Percentiles rank a stretch among this genome's conserved stretches.
Evolutionary conservation across 2,329 filamentous ascomycete species (phyloP).

Genomic region (Amesomyces nigricolor): DNA sequence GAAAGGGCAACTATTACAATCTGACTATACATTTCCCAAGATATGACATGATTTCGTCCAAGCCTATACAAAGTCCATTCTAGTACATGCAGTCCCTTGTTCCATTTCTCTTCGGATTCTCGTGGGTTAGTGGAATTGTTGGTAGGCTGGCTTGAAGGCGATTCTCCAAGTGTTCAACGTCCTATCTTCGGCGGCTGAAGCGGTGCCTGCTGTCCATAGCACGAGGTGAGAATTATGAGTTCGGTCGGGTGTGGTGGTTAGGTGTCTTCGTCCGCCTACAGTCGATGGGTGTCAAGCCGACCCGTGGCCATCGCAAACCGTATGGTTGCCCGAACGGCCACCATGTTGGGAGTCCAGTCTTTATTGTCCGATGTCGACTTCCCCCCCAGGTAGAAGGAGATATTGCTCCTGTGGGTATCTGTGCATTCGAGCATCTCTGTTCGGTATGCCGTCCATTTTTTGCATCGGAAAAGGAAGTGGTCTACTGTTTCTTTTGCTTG

Average conservation of each 20-base stretch:
- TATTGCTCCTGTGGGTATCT: constrained; percentile 3
- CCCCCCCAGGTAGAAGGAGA: background rate
- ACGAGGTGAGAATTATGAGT: constrained; percentile 1
- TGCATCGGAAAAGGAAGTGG: constrained; percentile 29
- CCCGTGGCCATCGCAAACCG: constrained; percentile 1
- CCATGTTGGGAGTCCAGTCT: background rate
- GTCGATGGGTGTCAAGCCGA: background rate
- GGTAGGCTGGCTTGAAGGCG: constrained; percentile 1
- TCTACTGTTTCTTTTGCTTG: constrained; percentile 26
- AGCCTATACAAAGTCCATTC: constrained; percentile 7
- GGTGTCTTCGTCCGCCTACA: background rate
- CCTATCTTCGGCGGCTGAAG: constrained; percentile 9
- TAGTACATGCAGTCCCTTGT: background rate
- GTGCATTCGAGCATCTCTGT: constrained; percentile 3
- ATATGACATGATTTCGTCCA: constrained; percentile 6
- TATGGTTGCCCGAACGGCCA: constrained; percentile 1
- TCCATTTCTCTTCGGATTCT: background rate
- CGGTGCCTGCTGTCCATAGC: constrained; percentile 1
- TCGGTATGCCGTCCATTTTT: constrained; percentile 24
- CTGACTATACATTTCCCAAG: constrained; percentile 6
- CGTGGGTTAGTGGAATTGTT: background rate
- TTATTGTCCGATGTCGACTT: background rate
- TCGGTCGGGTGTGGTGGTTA: background rate
- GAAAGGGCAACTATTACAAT: too few species aligned
- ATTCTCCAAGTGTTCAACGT: constrained; percentile 6